Evolutionary conservation across 441 rosid species (phyloP), one percentile per base, ranked within the genome.

Genomic region (Theobroma grandiflorum): DNA sequence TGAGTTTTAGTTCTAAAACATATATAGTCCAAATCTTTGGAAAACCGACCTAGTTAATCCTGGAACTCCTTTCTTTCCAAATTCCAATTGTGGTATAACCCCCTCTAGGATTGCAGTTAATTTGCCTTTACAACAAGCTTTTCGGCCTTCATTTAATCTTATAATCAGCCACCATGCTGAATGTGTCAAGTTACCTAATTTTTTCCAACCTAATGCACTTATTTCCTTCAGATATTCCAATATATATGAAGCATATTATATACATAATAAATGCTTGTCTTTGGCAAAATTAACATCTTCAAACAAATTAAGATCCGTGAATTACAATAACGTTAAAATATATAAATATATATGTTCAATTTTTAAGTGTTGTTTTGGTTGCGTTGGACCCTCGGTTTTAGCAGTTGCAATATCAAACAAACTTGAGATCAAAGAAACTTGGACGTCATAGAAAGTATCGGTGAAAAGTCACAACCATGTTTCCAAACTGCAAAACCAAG

Each of bases 371-470:
- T 52, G 16, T 10, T 35, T 45, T 70, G 7, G 59, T 15, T 50
- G 61, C 38, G 20, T 55, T 38, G 31, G 47, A 38, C 6, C 16
- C 31, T 38, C 8, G 10, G 6, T 70, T 10, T 53, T 65, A 77
- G 22, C 59, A 26, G 74, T 66, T 70, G 42, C 38, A 15, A 47
- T 59, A 59, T 86, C 79, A 55, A 57, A 61, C 77, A 81, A 82
- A 69, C 87, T 87, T 84, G 75, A 58, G 31, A 64, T 20, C 52
- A 55, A 86, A 87, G 87, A 73, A 82, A 82, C 72, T 18, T 53
- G 35, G 6, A 65, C 50, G 82, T 74, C 77, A 59, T 71, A n/a
- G 49, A 1, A 73, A 64, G 14, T 40, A 15, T 65, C 73, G 88
- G 85, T 84, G 78, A 80, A 59, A 72, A 37, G 89, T 86, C 85